These are phyloP conservation scores for Cyclostephanos tholiformis DNA, from an alignment of 108 stramenopile genomes.

Conservation along the genomic window DNA sequence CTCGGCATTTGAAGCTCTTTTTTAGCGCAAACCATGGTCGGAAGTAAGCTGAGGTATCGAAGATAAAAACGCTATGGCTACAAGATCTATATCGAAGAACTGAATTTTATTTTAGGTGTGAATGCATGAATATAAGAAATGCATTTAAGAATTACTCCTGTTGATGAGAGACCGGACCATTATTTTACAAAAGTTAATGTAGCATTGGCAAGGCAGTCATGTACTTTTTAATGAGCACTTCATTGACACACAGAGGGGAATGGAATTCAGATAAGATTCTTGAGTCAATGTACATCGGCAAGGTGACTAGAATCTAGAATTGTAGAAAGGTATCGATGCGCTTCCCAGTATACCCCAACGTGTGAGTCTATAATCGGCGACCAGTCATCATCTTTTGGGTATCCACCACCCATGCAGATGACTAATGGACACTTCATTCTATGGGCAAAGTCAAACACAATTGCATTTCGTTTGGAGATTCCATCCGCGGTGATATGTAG, in stretches of 20 bases:
- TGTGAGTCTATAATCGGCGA: slow-evolving; percentile 74
- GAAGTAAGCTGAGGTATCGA: background rate
- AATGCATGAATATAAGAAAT: too few species aligned
- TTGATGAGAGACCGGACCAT: too few species aligned
- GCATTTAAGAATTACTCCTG: too few species aligned
- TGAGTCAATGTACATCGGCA: background rate
- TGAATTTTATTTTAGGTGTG: background rate
- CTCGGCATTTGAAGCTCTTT: slow-evolving; percentile 17
- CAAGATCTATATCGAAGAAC: too few species aligned
- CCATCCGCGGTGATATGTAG: slow-evolving; percentile 63
- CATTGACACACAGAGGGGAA: too few species aligned
- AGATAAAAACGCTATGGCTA: too few species aligned
- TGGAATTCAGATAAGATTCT: background rate
- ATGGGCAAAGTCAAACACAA: slow-evolving; percentile 56
- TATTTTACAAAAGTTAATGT: too few species aligned
- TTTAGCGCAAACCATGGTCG: background rate
- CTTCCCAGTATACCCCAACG: slow-evolving; percentile 72
- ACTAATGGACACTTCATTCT: slow-evolving; percentile 61
- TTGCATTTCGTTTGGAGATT: slow-evolving; percentile 62
- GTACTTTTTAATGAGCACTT: too few species aligned
- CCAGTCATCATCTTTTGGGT: slow-evolving; percentile 75
- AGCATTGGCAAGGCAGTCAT: too few species aligned
- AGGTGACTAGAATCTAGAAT: background rate
- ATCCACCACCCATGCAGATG: slow-evolving; percentile 90
- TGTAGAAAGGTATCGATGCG: slow-evolving; percentile 53